A percentile compares a stretch with the other conserved stretches of the same genome.
Conservation (phyloP, 345 rosid species). For the Corchorus olitorius region DNA sequence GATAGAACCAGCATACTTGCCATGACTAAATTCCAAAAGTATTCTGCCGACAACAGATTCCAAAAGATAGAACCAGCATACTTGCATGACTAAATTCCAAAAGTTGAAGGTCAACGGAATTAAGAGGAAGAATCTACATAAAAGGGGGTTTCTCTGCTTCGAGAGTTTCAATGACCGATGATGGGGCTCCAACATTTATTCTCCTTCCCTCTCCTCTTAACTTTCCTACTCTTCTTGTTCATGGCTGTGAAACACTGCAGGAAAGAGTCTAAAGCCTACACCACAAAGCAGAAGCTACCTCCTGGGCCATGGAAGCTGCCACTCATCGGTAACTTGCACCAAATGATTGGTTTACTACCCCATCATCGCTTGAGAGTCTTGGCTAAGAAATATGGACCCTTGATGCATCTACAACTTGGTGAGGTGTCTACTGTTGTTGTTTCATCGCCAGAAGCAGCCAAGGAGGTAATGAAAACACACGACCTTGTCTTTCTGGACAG, state of each 20-base stretch:
- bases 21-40: too few species aligned
- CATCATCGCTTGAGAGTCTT: conserved; percentile 20
- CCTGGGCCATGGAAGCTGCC: conserved; percentile 33
- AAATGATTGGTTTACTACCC: conserved; percentile 17
- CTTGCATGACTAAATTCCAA: too few species aligned
- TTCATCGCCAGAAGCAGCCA: conserved; percentile 23
- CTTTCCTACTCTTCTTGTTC: conserved; percentile 13
- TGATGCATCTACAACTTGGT: conserved; percentile 24
- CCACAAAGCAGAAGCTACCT: not conserved
- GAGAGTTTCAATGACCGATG: not conserved
- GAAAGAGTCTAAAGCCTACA: conserved; percentile 13
- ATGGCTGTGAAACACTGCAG: not conserved
- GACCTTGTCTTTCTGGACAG: conserved; percentile 16
- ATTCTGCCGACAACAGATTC: too few species aligned
- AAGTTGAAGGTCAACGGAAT: too few species aligned
- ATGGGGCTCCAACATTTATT: conserved; percentile 1
- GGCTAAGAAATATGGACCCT: conserved; percentile 19
- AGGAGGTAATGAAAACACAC: conserved; percentile 20
- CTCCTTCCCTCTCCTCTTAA: conserved; percentile 16
- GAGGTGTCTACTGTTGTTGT: conserved; percentile 9
- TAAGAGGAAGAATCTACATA: not conserved
- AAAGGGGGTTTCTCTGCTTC: not conserved
- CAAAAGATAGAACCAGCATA: too few species aligned
- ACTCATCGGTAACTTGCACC: conserved; percentile 30
- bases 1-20: too few species aligned